Conservation (phyloP, 345 rosid species). For the Gossypium longicalyx region DNA sequence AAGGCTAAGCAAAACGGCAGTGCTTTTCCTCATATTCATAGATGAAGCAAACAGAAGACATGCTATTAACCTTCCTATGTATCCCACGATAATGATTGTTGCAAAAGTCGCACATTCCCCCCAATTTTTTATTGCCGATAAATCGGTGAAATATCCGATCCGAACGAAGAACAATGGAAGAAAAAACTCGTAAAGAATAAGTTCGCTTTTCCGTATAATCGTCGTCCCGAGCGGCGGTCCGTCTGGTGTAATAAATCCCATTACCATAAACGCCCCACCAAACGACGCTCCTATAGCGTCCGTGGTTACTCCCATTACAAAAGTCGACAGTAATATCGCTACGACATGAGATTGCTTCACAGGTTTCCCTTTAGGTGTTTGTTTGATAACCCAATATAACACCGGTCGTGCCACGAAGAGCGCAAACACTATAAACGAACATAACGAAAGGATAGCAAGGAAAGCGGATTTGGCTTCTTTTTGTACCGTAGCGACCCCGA, state of each 20-base stretch:
- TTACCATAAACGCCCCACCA: constrained; percentile 10
- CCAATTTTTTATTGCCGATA: not conserved
- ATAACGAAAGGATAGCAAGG: not conserved
- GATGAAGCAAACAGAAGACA: constrained; percentile 11
- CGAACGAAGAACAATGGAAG: constrained; percentile 24
- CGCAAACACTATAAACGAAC: not conserved
- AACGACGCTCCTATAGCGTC: constrained; percentile 1
- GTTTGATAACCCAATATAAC: constrained; percentile 8
- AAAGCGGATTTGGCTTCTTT: not conserved
- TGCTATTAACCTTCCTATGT: constrained; percentile 11
- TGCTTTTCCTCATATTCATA: constrained; percentile 5
- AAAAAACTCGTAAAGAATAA: constrained; percentile 19
- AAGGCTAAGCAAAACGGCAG: constrained; percentile 21
- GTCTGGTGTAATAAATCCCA: constrained; percentile 26
- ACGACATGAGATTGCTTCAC: constrained; percentile 9
- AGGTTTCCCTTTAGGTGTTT: constrained; percentile 15
- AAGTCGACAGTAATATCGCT: not conserved
- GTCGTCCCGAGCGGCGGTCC: constrained; percentile 29
- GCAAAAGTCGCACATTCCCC: not conserved
- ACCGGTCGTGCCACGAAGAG: not conserved
- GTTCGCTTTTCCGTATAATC: constrained; percentile 25
- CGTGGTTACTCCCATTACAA: not conserved
- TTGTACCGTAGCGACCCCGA: not conserved
- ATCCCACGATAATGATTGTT: not conserved
- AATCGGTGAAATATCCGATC: constrained; percentile 20